Evolutionary conservation across 2,329 filamentous ascomycete species (phyloP), one percentile per base, ranked within the genome.

Genomic region (Xylariomycetidae sp.): DNA sequence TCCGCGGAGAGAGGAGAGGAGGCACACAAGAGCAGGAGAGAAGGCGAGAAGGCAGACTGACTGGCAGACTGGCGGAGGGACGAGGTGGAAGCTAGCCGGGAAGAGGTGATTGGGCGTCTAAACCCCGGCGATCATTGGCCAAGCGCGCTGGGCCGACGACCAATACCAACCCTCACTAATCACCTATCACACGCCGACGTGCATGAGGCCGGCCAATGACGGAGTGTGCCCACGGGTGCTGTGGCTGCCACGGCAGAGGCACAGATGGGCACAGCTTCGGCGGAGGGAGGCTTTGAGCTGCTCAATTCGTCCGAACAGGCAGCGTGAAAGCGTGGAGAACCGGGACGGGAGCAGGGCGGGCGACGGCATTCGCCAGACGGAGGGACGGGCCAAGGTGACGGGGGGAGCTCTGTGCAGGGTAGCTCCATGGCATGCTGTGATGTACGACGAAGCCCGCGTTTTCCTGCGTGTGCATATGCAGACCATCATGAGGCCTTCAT

Each of bases 81-180:
- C 38, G 37, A 24, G 40, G 46, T 35, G 35, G n/a, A 40, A 47
- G 47, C 59, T 57, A 60, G 47, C 34, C 56, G 43, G 32, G 44
- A 52, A 46, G 35, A 49, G 50, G 43, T 47, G 50, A 56, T 45
- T 52, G 48, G 58, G 62, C 61, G 61, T 63, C 58, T 64, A 64
- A 54, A 58, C 51, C 50, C 54, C 40, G 46, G 48, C 25, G 23
- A 15, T 40, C 38, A 56, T 54, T 58, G 53, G 56, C 46, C 53
- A 48, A 54, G 50, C 38, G 47, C 41, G 36, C 52, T 40, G 35
- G 44, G 38, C 43, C 43, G 32, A 39, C 39, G 46, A 34, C 53
- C 54, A 57, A 53, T 57, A 43, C 44, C 39, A 48, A 36, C 38
- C 35, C 37, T 38, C 41, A 44, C 41, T 53, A 52, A 52, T 57